phyloP scores from a whole-genome alignment of 352 stramenopile species.

The Globisporangium takayamanum region DNA sequence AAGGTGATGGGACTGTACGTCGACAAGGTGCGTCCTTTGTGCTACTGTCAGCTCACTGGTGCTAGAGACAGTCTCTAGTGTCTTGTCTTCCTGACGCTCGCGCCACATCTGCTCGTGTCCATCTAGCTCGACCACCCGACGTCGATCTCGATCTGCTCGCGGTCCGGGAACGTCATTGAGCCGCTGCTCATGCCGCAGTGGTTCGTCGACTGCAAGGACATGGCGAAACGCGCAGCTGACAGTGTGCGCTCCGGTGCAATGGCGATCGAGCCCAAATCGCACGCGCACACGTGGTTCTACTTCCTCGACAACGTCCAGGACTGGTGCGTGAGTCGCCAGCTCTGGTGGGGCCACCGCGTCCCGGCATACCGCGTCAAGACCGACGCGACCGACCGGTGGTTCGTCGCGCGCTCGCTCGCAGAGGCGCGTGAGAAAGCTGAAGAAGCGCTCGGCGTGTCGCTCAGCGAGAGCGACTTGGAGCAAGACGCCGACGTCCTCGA shows the following conservation, averaged over 20 bases:
- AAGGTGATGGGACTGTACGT: conserved; percentile 84
- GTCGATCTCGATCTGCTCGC: conserved; percentile 93
- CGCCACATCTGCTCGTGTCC: conserved; percentile 8
- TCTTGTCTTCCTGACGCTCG: neutral
- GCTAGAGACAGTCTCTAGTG: neutral
- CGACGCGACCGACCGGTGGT: conserved; percentile 77
- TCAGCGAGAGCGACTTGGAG: conserved; percentile 83
- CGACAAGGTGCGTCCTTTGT: conserved; percentile 78
- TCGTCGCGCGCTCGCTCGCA: conserved; percentile 90
- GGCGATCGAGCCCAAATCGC: conserved; percentile 91
- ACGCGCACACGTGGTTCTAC: conserved; percentile 94
- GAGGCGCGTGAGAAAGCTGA: conserved; percentile 89
- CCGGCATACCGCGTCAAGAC: conserved; percentile 92
- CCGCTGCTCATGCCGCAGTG: conserved; percentile 99
- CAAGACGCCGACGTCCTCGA: conserved; percentile 99
- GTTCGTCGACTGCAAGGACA: conserved; percentile 91
- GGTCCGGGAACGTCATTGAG: conserved; percentile 98
- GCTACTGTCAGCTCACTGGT: conserved; percentile 32
- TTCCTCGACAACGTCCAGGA: conserved; percentile 99
- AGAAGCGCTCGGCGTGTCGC: conserved; percentile 60
- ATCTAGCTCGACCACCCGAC: conserved; percentile 58
- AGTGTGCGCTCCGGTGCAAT: conserved; percentile 94
- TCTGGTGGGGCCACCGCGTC: conserved; percentile 99
- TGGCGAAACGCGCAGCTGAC: conserved; percentile 92
- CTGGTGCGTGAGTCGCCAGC: conserved; percentile 98